phyloP scores from a whole-genome alignment of 306 rosid species.

The Sicyos baderoa region DNA sequence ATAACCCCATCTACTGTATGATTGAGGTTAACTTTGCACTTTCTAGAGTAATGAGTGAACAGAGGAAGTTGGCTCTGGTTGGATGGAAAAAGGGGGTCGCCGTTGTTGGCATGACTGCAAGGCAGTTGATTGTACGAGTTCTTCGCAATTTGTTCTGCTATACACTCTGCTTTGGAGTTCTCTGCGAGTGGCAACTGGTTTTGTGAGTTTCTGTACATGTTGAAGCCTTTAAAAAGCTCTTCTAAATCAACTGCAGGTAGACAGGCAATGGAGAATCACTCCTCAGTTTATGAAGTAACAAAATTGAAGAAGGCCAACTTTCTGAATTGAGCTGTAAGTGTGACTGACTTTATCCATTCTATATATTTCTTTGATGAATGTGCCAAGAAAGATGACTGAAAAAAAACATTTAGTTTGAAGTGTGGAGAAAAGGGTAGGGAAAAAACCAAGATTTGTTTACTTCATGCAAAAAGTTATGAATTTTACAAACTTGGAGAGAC shows the following conservation, averaged over 20 bases:
- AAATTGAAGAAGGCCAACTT: neutral
- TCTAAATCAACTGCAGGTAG: slow-evolving; percentile 14
- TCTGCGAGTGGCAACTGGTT: neutral
- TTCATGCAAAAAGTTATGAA: neutral
- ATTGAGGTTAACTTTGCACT: neutral
- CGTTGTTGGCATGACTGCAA: neutral
- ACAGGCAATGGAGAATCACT: neutral
- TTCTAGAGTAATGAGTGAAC: neutral
- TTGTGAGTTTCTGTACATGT: slow-evolving; percentile 9
- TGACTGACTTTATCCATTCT: neutral
- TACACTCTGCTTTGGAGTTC: slow-evolving; percentile 11
- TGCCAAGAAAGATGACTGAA: neutral
- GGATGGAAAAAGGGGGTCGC: neutral
- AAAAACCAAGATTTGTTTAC: neutral
- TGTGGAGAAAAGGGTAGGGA: neutral
- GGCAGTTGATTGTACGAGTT: neutral
- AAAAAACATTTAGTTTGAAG: neutral
- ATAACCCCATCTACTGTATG: neutral
- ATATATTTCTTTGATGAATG: neutral
- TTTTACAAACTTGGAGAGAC: neutral
- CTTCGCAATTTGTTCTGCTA: slow-evolving; percentile 11
- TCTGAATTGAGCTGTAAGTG: neutral
- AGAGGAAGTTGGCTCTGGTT: slow-evolving; percentile 6
- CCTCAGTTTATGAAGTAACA: neutral
- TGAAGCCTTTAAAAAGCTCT: slow-evolving; percentile 11